Conservation (phyloP, 2,329 filamentous ascomycete species). For the Herpotrichia juniperi region DNA sequence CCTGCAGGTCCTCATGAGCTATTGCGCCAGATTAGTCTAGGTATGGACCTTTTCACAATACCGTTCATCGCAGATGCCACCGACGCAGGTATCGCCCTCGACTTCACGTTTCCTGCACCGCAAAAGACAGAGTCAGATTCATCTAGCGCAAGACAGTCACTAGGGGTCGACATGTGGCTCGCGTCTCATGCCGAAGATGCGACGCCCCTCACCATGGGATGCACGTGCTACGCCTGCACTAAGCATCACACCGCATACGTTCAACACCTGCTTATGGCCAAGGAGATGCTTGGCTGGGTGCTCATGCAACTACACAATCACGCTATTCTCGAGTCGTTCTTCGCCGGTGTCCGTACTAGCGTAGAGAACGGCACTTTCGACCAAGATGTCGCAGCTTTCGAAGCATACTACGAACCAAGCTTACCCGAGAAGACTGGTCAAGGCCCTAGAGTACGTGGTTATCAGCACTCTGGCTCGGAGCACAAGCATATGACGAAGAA, state of each 20-base stretch:
- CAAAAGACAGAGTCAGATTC: conserved; percentile 13
- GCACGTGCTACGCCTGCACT: conserved; percentile 82
- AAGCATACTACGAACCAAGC: conserved; percentile 69
- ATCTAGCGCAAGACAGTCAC: conserved; percentile 29
- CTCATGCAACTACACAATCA: conserved; percentile 93
- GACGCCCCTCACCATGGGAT: conserved; percentile 65
- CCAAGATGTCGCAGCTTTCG: conserved; percentile 64
- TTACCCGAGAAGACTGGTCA: conserved; percentile 77
- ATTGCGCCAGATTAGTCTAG: conserved; percentile 75
- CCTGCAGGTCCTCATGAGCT: conserved; percentile 76
- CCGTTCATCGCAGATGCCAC: conserved; percentile 77
- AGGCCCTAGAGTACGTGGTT: conserved; percentile 63
- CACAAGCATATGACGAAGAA: conserved; percentile 36
- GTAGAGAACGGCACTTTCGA: conserved; percentile 65
- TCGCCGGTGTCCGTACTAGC: conserved; percentile 69
- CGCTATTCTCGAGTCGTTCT: conserved; percentile 73
- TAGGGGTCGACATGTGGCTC: conserved; percentile 83
- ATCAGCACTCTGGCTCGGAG: conserved; percentile 39
- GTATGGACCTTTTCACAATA: conserved; percentile 79
- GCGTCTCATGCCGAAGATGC: conserved; percentile 64
- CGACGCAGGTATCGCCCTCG: conserved; percentile 83
- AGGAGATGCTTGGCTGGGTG: conserved; percentile 97
- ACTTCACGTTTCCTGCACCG: conserved; percentile 72
- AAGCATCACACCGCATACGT: conserved; percentile 86
- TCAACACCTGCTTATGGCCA: conserved; percentile 84